phyloP scores from a whole-genome alignment of 225 moss, liverwort and hornwort species.

The Pseudisothecium myosuroides region DNA sequence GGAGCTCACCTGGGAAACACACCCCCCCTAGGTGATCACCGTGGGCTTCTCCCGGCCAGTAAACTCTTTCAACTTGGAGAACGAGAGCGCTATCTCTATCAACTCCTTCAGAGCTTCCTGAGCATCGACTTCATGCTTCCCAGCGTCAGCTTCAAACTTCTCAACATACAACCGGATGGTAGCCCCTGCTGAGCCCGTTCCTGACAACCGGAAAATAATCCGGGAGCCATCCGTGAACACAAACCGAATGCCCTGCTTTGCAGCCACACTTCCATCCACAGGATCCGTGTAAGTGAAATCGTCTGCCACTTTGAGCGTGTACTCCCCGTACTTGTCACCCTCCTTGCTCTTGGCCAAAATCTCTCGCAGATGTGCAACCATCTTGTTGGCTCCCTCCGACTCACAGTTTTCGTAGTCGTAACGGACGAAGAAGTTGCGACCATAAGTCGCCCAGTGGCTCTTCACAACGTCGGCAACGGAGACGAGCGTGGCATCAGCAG shows the following conservation, averaged over 20 bases:
- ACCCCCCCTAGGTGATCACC: constrained; percentile 53
- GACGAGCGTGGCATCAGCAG: constrained; percentile 41
- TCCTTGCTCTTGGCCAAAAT: constrained; percentile 58
- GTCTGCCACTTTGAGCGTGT: constrained; percentile 60
- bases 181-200: constrained; percentile 89
- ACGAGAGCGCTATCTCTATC: constrained; percentile 59
- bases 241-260: constrained; percentile 85
- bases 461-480: constrained; percentile 67
- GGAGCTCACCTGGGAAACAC: background rate
- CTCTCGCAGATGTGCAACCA: constrained; percentile 58
- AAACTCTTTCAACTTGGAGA: constrained; percentile 65
- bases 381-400: constrained; percentile 60
- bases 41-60: constrained; percentile 87
- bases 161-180: constrained; percentile 86
- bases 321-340: constrained; percentile 71
- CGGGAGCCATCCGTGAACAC: constrained; percentile 87
- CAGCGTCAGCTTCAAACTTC: constrained; percentile 64
- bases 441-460: constrained; percentile 75
- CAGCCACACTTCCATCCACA: constrained; percentile 73
- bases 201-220: constrained; percentile 86
- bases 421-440: constrained; percentile 83
- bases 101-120: constrained; percentile 74
- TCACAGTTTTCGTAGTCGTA: constrained; percentile 92
- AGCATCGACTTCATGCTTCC: constrained; percentile 67
- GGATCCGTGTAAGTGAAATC: constrained; percentile 93